Evolutionary conservation across 441 rosid species (phyloP), one percentile per base, ranked within the genome.

Genomic region (Populus hybrid): DNA sequence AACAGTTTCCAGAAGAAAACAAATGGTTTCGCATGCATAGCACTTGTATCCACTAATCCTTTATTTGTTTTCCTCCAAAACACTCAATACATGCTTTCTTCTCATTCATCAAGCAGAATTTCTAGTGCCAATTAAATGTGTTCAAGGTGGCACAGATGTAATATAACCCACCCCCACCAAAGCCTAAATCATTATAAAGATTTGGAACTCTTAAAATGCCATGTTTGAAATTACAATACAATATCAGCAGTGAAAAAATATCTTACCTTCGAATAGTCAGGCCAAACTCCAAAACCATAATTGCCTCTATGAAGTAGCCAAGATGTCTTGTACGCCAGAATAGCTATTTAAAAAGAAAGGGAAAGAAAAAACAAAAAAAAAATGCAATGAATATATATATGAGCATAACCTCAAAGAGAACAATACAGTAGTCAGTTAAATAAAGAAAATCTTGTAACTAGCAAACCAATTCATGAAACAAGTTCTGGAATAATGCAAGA

Each of bases 211-310:
- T 24, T 7, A 26, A 26, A 14, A 46, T 46, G 57, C 57, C 57
- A 46, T 4, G 19, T 46, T 46, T 14, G 57, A 65, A 5, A 65
- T 65, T 11, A 24, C 69, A 65, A 23, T 23, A 18, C 10, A 75
- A 50, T 36, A 74, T 42, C 35, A 67, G 66, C 53, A 74, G n/a
- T 8, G 35, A 53, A 59, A 12, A 81, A 67, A 78, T 70, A 38
- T 26, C 90, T 87, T 68, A 94, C 99, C 91, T 87, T 84, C 95
- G 83, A 77, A 97, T 83, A 70, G 89, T 79, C 89, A 97, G 86
- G 63, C 99, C 99, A 74, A 92, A 87, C 87, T 94, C 99, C 89
- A 94, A 90, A 83, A 92, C 89, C 97, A 94, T 89, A 76, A 94
- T 89, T 10, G 97, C 98, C 86, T 93, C 99, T 76, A 93, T 74